phyloP scores from a whole-genome alignment of 768 basidiomycete species.

The Panaeolus cyanescens region DNA sequence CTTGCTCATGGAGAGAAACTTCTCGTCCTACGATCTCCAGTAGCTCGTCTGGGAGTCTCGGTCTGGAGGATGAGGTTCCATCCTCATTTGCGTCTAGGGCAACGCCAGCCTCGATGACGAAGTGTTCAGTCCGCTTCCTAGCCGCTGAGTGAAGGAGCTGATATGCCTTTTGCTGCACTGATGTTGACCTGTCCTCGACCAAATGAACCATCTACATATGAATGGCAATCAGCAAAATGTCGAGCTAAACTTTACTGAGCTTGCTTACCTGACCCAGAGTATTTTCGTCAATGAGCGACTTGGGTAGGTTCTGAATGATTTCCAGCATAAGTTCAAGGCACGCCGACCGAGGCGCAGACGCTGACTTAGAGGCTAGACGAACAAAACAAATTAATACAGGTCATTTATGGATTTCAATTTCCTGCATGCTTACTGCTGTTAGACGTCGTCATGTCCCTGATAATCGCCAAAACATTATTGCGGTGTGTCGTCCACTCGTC shows the following conservation, averaged over 20 bases:
- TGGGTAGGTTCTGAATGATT: conserved; percentile 67
- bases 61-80: conserved; percentile 13
- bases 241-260: background rate
- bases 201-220: conserved; percentile 74
- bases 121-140: conserved; percentile 71
- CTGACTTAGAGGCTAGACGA: background rate
- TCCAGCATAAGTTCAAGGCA: conserved; percentile 71
- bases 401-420: background rate
- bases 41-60: conserved; percentile 63
- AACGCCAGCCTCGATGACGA: conserved; percentile 87
- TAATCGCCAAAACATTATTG: conserved; percentile 50
- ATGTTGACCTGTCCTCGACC: conserved; percentile 58
- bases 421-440: conserved; percentile 45
- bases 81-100: conserved; percentile 49
- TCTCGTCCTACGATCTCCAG: conserved; percentile 59
- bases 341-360: conserved; percentile 53
- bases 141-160: conserved; percentile 71
- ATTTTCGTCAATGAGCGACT: conserved; percentile 59
- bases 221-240: background rate
- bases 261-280: conserved; percentile 62
- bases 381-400: background rate
- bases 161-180: conserved; percentile 81
- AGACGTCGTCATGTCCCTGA: conserved; percentile 61
- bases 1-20: conserved; percentile 37
- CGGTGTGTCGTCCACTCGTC: conserved; percentile 67